phyloP scores from a whole-genome alignment of 768 basidiomycete species.

The Tricholoma flavovirens region DNA sequence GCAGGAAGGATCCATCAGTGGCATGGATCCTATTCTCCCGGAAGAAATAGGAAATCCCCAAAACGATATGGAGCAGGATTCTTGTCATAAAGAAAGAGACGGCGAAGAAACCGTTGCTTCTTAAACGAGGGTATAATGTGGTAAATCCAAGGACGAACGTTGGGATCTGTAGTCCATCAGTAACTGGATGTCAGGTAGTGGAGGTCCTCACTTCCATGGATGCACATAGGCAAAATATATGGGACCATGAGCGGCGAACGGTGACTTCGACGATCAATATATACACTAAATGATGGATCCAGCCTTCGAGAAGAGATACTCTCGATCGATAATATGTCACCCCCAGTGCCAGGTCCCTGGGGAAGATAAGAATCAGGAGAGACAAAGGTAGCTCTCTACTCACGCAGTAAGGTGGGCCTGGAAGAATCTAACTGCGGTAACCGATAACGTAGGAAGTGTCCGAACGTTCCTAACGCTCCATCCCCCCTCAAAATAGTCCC shows the following conservation, averaged over 20 bases:
- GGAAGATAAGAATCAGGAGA: conserved; percentile 36
- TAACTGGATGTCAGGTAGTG: conserved; percentile 15
- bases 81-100: conserved; percentile 46
- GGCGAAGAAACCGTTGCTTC: conserved; percentile 47
- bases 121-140: conserved; percentile 36
- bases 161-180: conserved; percentile 32
- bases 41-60: conserved; percentile 27
- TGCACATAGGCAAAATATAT: background rate
- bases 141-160: conserved; percentile 47
- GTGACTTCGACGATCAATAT: conserved; percentile 24
- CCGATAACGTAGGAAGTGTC: conserved; percentile 5
- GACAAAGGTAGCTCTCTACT: background rate
- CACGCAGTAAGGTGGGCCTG: conserved; percentile 14
- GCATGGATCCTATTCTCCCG: conserved; percentile 22
- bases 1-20: conserved; percentile 31
- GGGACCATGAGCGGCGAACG: background rate
- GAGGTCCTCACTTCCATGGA: conserved; percentile 29
- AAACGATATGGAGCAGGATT: conserved; percentile 38
- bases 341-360: conserved; percentile 28
- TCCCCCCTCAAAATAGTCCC: conserved; percentile 11
- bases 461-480: conserved; percentile 9
- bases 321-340: conserved; percentile 25
- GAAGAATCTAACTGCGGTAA: conserved; percentile 11
- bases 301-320: conserved; percentile 47
- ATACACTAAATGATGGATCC: conserved; percentile 35